Percentiles rank a stretch among this genome's conserved stretches.
Conservation (phyloP, 495 filamentous ascomycete genomes). For the Xanthoparmelia taractica region DNA sequence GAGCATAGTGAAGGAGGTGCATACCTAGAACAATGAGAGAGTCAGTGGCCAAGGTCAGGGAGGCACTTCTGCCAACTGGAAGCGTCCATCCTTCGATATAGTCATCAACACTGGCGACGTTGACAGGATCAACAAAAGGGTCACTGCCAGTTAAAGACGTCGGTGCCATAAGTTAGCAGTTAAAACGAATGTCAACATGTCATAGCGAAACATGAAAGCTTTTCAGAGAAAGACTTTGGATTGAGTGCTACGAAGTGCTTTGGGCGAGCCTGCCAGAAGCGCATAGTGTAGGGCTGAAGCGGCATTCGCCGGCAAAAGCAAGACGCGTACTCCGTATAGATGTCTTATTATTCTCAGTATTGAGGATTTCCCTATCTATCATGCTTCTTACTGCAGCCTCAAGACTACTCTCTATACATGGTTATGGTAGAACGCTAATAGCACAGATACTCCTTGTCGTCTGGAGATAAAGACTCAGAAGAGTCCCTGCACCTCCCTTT, state of each 20-base stretch:
- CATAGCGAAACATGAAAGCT: neutral
- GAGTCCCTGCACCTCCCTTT: neutral
- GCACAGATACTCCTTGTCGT: neutral
- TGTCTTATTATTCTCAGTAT: neutral
- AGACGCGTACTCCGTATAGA: no score
- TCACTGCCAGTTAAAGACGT: conserved; percentile 24
- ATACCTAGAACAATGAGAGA: conserved; percentile 57
- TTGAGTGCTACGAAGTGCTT: neutral
- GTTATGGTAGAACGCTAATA: conserved; percentile 5
- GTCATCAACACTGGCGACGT: neutral
- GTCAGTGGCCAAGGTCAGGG: conserved; percentile 56
- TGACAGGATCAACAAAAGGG: conserved; percentile 37
- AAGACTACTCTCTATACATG: conserved; percentile 3
- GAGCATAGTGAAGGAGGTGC: conserved; percentile 8
- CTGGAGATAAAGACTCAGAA: neutral
- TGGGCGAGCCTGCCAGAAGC: neutral
- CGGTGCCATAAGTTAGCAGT: conserved; percentile 28
- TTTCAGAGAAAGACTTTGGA: neutral
- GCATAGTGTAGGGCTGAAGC: neutral
- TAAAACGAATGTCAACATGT: conserved; percentile 5
- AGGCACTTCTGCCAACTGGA: conserved; percentile 50
- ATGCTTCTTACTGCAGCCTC: conserved; percentile 2
- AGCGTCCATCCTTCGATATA: conserved; percentile 38
- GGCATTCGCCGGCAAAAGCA: conserved; percentile 3
- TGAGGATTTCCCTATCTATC: neutral